Evolutionary conservation across 306 rosid genomes (phyloP), one percentile per base, ranked within the genome.

Genomic region (Astragalus membranaceus): DNA sequence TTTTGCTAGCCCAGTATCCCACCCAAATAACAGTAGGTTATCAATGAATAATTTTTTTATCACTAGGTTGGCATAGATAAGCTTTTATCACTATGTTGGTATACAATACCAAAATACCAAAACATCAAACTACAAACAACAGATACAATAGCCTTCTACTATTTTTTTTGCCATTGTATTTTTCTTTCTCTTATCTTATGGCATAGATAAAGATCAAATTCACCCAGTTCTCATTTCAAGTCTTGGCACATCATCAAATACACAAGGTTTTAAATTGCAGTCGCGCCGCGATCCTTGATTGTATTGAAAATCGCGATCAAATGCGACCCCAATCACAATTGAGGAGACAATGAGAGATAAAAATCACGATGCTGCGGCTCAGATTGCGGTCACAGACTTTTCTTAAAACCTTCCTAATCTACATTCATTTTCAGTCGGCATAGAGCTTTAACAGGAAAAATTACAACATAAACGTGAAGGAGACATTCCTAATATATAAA

Each of bases 211-310:
- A 23, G 8, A 36, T 62, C 15, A 53, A 52, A 59, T 52, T 14
- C n/a, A 42, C 29, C 44, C 12, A 5, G 54, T 57, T 58, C 35
- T 52, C 72, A 62, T 60, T 59, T 70, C 17, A 77, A 77, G 72
- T 35, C 29, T 39, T 63, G 4, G 64, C 11, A 60, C 52, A 69
- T 14, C 10, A 29, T 74, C 43, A 7, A 39, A 36, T 23, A 33
- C 6, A 15, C 33, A 50, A 26, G 3, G 30, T 26, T 26, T 26
- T 26, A 26, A 26, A 26, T 26, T 3, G 26, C 30, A 26, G 3
- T 26, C 30, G 30, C 26, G 26, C 26, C 26, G 26, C 30, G 4
- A 3, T 2, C 30, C 30, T 2, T 26, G 30, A 3, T 26, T 1
- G 1, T 26, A 26, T 26, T 26, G 30, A 1, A 26, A 26, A 26